Evolutionary conservation across 768 basidiomycete genomes (phyloP), one percentile per base, ranked within the genome.

Genomic region (Hericium coralloides): DNA sequence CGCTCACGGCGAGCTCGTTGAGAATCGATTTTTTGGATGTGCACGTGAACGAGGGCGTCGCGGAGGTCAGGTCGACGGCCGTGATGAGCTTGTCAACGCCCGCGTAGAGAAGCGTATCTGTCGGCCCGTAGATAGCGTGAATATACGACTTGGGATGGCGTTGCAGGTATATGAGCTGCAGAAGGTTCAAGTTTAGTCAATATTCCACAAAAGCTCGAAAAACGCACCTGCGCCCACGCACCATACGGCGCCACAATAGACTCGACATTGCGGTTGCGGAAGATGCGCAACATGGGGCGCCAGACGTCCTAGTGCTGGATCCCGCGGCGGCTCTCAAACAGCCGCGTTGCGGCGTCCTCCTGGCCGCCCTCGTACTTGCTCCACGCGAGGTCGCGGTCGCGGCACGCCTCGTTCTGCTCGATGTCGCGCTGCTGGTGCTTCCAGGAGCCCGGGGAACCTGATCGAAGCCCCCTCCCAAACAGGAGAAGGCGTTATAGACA

Each of bases 221-320:
- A 45, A 77, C 87, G 64, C 67, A 95, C 95, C 82, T 98, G 95
- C 48, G 95, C 89, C 87, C 91, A 93, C 38, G 94, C 87, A 54
- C 91, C 76, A 71, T 98, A 98, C 12, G 97, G 97, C 49, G 97
- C 95, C 58, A 98, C 85, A 49, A 98, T 79, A 68, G 94, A 98
- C 73, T 98, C 95, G 58, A 97, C 94, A 63, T 91, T 91, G 48
- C 95, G 79, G 72, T 98, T 90, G 68, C 92, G 84, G 72, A 98
- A 97, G 53, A 95, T 88, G 58, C 95, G 79, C 64, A 97, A 74
- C 7, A 98, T 85, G 76, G 91, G 82, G 67, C 94, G 83, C 86
- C 95, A 90, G n/a, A 98, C 77, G 71, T 98, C 95, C 85, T 87
- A 91, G 65, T 92, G 90, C 20, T 70, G 67, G 49, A 90, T 76